A percentile compares a stretch with the other conserved stretches of the same genome.
These are phyloP conservation scores for Circinella minor DNA, from an alignment of 371 early-diverging fungal genomes.

Conservation along the genomic window DNA sequence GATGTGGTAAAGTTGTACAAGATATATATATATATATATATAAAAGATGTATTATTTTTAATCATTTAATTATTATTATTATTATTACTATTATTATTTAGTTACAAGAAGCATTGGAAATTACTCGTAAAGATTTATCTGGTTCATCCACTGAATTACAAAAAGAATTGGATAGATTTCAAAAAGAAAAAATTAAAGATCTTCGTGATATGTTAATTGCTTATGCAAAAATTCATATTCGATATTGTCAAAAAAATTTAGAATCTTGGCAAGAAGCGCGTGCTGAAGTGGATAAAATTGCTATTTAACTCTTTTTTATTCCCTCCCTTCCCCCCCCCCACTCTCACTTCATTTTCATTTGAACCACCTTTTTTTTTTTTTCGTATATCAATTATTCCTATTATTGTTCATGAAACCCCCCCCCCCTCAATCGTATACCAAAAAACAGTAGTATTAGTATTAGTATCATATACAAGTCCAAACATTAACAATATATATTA, in stretches of 20 bases:
- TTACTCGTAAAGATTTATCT: slow-evolving; percentile 70
- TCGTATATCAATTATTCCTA: too few species aligned
- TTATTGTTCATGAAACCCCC: not conserved
- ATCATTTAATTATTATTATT: not conserved
- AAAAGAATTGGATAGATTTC: slow-evolving; percentile 89
- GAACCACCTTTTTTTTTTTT: too few species aligned
- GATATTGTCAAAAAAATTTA: slow-evolving; percentile 80
- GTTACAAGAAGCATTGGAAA: slow-evolving; percentile 80
- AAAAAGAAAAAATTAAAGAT: slow-evolving; percentile 87
- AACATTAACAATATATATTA: too few species aligned
- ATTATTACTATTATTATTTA: slow-evolving; percentile 13
- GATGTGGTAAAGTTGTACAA: slow-evolving; percentile 46
- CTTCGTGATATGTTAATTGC: slow-evolving; percentile 79
- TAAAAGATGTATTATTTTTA: too few species aligned
- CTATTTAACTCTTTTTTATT: slow-evolving; percentile 32
- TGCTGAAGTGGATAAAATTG: slow-evolving; percentile 67
- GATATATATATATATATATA: too few species aligned
- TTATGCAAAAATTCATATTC: slow-evolving; percentile 82
- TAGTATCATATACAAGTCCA: too few species aligned
- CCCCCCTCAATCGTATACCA: not conserved
- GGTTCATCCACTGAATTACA: slow-evolving; percentile 82
- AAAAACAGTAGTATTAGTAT: too few species aligned
- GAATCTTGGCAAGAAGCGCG: slow-evolving; percentile 68
- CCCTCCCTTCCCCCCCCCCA: too few species aligned
- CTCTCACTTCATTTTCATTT: too few species aligned